Evolutionary conservation across 768 basidiomycete species (phyloP), one percentile per base, ranked within the genome.

Genomic region (Lentinula sp.): DNA sequence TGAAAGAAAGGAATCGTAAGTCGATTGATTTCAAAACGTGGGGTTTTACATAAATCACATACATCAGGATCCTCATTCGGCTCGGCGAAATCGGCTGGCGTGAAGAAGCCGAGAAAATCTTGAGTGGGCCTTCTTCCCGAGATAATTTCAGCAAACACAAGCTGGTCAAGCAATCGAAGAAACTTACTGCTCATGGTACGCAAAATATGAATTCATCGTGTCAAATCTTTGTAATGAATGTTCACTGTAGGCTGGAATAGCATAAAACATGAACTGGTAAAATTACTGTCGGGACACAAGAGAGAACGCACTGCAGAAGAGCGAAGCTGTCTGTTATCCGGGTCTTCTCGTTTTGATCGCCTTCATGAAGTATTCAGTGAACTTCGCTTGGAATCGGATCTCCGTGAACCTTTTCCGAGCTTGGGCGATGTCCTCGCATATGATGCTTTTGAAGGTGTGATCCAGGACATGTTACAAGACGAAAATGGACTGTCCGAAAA

Each of bases 131-230:
- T 16, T 35, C 15, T 16, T n/a, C 10, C 16, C 7, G 3, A 16
- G 39, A 60, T 41, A 8, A 8, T 2, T 60, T 60, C 49, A 36
- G 32, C 36, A 6, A 42, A 15, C 59, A 60, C 39, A 60, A 52
- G 39, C 18, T n/a, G 2, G 59, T 60, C 3, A 60, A 60, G 33
- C 59, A 60, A 37, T 9, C 50, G 1, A 60, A 42, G 37, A 52
- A 60, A n/a, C 59, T 60, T 7, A 60, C 59, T 10, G 59, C 39
- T 15, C 12, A 49, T 33, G 50, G 59, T 60, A 60, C 37, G 55
- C 10, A 16, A 18, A n/a, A 48, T 6, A 3, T 9, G 41, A 41
- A 13, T 16, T 28, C 35, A 9, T 36, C 20, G 28, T 28, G 4
- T 10, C 5, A 6, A 15, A 6, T 59, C n/a, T 28, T 43, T n/a